Conservation (phyloP, 2,329 filamentous ascomycete genomes). For the Aspergillus fumigatiaffinis region DNA sequence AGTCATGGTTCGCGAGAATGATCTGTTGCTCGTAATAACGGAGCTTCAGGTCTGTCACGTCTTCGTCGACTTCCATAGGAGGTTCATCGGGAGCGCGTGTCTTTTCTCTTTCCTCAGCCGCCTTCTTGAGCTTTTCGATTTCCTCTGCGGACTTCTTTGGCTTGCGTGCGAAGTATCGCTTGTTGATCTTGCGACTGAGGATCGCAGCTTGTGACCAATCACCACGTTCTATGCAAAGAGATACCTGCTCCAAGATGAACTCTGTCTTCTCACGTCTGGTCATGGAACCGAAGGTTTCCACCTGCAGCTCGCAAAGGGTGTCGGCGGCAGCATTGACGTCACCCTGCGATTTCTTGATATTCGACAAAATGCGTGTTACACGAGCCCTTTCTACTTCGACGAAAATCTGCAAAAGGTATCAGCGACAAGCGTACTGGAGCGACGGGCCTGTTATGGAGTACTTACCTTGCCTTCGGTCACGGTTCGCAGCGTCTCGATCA, state of each 20-base stretch:
- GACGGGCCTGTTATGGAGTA: background rate
- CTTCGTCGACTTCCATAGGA: slow-evolving; percentile 72
- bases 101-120: slow-evolving; percentile 70
- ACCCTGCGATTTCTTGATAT: slow-evolving; percentile 96
- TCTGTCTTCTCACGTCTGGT: slow-evolving; percentile 95
- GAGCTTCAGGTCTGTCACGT: slow-evolving; percentile 94
- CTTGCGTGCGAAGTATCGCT: slow-evolving; percentile 82
- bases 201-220: slow-evolving; percentile 97
- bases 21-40: slow-evolving; percentile 98
- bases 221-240: slow-evolving; percentile 87
- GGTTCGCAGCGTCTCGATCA: slow-evolving; percentile 92
- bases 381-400: slow-evolving; percentile 97
- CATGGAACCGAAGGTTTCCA: slow-evolving; percentile 99
- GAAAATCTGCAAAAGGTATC: slow-evolving; percentile 64
- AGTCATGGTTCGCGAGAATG: slow-evolving; percentile 88
- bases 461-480: slow-evolving; percentile 92
- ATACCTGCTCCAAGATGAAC: slow-evolving; percentile 93
- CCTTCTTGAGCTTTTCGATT: slow-evolving; percentile 85
- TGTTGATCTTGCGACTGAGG: slow-evolving; percentile 94
- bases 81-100: slow-evolving; percentile 73
- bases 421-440: slow-evolving; percentile 1
- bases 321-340: slow-evolving; percentile 87
- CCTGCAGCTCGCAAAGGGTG: slow-evolving; percentile 93
- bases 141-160: slow-evolving; percentile 87
- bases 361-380: slow-evolving; percentile 88